Evolutionary conservation across 2,329 filamentous ascomycete species (phyloP), one percentile per base, ranked within the genome.

Genomic region (Fusarium ambrosium): DNA sequence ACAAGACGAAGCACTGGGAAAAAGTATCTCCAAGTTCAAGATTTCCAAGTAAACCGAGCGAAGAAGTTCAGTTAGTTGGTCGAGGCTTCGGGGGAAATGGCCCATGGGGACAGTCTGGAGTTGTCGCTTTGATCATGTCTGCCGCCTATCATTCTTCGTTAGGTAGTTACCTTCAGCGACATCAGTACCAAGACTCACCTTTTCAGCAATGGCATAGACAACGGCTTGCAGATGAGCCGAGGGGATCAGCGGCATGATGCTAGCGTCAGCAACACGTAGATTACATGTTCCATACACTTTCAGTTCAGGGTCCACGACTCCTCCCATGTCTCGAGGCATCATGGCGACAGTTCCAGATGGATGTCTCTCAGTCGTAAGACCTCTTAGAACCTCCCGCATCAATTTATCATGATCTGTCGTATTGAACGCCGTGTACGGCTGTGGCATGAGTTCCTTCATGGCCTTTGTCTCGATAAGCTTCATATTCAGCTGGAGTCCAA

Each of bases 191-290:
- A 32, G 4, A 18, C 55, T 55, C 10, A 61, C 71, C 32, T 72
- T 79, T 62, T 80, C 78, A 6, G 81, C 82, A 24, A 83, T 79
- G 51, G 81, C 79, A 62, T 82, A 83, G 10, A 82, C 78, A 11
- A 79, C 79, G 16, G 79, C 77, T 62, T 79, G 78, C 20, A 79
- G 68, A 66, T 82, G 80, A 2, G 75, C 75, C 5, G 79, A 77
- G 8, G 66, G 71, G n/a, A 72, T 60, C 18, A 80, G 29, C 11
- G 79, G 79, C 43, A 80, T 77, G 63, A 80, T 51, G 11, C 74
- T 76, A 0, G 79, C 78, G 27, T 80, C 78, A 5, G 74, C 73
- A 22, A 80, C 68, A 24, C 78, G 77, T n/a, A 80, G 63, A 2
- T 72, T 71, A 2, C 70, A 67, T 3, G 78, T 73, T 14, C 80